Percentiles rank a stretch among this genome's conserved stretches.
These are phyloP conservation scores for Boletus holoroseus DNA, from an alignment of 1,284 basidiomycete genomes.

Conservation along the genomic window DNA sequence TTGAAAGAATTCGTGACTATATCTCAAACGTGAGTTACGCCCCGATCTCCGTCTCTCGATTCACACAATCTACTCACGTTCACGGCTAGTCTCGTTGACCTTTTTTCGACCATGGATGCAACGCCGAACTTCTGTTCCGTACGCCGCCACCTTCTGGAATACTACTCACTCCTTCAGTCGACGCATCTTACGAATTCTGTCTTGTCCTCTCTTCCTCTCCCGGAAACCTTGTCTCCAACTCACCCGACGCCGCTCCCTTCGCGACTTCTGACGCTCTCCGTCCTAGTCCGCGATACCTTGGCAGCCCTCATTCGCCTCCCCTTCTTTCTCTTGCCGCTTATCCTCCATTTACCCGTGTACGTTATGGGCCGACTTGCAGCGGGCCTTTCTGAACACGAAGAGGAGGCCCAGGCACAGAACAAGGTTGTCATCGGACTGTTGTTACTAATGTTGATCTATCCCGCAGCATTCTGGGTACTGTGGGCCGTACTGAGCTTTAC, in stretches of 20 bases:
- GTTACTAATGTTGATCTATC: slow-evolving; percentile 72
- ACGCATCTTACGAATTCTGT: slow-evolving; percentile 79
- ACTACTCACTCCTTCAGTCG: slow-evolving; percentile 81
- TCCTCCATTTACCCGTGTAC: slow-evolving; percentile 82
- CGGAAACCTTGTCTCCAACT: slow-evolving; percentile 73
- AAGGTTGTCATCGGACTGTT: slow-evolving; percentile 83
- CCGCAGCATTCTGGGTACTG: slow-evolving; percentile 71
- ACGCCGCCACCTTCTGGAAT: slow-evolving; percentile 71
- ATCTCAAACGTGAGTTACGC: slow-evolving; percentile 71
- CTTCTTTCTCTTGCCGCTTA: slow-evolving; percentile 80
- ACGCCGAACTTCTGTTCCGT: slow-evolving; percentile 56
- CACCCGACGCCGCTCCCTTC: slow-evolving; percentile 69
- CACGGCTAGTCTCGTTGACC: slow-evolving; percentile 65
- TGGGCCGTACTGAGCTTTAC: slow-evolving; percentile 78
- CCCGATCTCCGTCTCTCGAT: slow-evolving; percentile 25
- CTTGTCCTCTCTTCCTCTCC: slow-evolving; percentile 73
- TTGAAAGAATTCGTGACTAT: slow-evolving; percentile 76
- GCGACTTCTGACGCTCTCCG: slow-evolving; percentile 71
- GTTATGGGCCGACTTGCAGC: slow-evolving; percentile 72
- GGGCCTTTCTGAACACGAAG: slow-evolving; percentile 75
- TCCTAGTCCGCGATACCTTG: slow-evolving; percentile 74
- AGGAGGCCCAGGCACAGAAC: slow-evolving; percentile 89
- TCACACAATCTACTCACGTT: slow-evolving; percentile 26
- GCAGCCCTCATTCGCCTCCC: slow-evolving; percentile 69
- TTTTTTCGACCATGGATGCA: slow-evolving; percentile 68